Evolutionary conservation across 441 rosid species (phyloP).

Genomic region (Pelargonium fulgidum): DNA sequence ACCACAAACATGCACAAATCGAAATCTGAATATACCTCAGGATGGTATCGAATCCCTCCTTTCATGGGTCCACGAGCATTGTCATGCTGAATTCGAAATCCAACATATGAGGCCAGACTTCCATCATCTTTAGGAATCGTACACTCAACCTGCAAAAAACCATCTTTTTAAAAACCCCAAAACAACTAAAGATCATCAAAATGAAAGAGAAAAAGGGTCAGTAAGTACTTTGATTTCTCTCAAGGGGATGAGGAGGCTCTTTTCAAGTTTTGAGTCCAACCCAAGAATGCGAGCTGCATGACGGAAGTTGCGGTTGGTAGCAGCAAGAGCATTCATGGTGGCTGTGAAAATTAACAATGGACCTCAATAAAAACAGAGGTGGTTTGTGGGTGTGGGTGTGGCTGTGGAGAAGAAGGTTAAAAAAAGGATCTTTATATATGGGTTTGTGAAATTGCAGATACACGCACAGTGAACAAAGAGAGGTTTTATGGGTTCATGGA

Average conservation of each 20-base stretch:
- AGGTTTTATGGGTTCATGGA: too few relatives aligned
- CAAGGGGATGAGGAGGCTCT: background rate
- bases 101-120: slow-evolving; percentile 22
- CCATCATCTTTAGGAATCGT: slow-evolving; percentile 31
- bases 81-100: slow-evolving; percentile 30
- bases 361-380: too few relatives aligned
- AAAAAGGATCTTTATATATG: too few relatives aligned
- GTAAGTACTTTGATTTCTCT: background rate
- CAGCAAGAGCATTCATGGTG: slow-evolving; percentile 9
- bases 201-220: too few relatives aligned
- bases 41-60: slow-evolving; percentile 29
- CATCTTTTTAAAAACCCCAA: background rate
- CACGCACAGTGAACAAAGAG: too few relatives aligned
- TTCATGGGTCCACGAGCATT: slow-evolving; percentile 33
- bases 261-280: background rate
- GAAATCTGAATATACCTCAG: slow-evolving; percentile 19
- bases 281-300: slow-evolving; percentile 7
- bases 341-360: too few relatives aligned
- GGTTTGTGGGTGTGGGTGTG: too few relatives aligned
- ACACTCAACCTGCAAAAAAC: slow-evolving; percentile 22
- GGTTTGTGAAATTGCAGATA: too few relatives aligned
- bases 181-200: background rate
- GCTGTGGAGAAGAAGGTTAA: too few relatives aligned
- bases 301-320: slow-evolving; percentile 1
- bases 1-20: background rate